A percentile compares a stretch with the other conserved stretches of the same genome.
Evolutionary conservation across 108 stramenopile species (phyloP).

Genomic region (Skeletonema potamos): DNA sequence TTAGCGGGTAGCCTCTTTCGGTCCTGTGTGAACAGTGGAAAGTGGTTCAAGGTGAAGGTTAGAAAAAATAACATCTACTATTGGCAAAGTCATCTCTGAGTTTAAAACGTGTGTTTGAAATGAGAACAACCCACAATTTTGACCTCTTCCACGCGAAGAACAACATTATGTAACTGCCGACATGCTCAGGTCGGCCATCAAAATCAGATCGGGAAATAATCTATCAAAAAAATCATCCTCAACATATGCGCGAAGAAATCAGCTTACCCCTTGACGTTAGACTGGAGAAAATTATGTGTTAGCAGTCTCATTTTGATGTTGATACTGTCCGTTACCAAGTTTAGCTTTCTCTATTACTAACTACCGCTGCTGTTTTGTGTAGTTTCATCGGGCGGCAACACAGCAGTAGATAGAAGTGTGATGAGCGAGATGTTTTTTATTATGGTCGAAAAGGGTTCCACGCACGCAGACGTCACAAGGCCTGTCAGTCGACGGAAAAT

Average conservation of each 20-base stretch:
- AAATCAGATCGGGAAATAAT: background rate
- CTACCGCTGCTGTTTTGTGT: background rate
- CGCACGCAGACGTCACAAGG: background rate
- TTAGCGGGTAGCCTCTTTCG: conserved; percentile 80
- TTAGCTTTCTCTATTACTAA: background rate
- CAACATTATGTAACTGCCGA: background rate
- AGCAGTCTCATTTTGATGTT: conserved; percentile 62
- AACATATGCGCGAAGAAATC: background rate
- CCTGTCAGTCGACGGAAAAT: background rate
- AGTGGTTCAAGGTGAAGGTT: background rate
- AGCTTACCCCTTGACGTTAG: conserved; percentile 76
- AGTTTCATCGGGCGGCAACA: no score
- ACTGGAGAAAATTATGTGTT: conserved; percentile 83
- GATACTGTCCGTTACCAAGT: background rate
- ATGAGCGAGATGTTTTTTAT: no score
- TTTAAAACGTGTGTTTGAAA: background rate
- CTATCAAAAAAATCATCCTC: no score
- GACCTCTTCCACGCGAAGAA: background rate
- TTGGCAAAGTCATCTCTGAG: background rate
- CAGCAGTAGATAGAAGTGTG: no score
- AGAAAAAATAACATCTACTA: background rate
- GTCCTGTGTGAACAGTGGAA: conserved; percentile 45
- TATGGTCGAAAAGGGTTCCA: no score
- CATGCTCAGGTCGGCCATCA: background rate
- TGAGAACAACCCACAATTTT: background rate